Evolutionary conservation across 495 filamentous ascomycete species (phyloP), one percentile per base, ranked within the genome.

Genomic region (Aspergillus kassunensis): DNA sequence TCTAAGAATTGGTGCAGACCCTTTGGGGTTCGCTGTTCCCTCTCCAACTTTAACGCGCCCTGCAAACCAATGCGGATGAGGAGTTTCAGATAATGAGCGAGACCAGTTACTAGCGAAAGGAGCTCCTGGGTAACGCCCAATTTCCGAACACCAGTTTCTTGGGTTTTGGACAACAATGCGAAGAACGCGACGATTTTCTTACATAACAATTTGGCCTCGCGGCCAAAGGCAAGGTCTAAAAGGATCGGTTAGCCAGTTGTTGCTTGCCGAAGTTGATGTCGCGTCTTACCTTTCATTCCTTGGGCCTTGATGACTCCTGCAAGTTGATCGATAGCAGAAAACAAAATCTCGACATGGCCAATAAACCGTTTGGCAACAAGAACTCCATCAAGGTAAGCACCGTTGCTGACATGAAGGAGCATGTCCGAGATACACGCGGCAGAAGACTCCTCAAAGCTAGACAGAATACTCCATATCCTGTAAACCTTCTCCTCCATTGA

Each of bases 171-270:
- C 4, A 99, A 75, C 25, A 99, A 72, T 10, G 88, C 86, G 67
- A 99, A 99, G 75, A 99, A 99, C 15, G 93, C 88, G 21, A 99
- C 93, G 46, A 99, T 95, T 70, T 99, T 99, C 69, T 99, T 99
- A 77, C 95, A 99, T 11, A 99, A 83, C 25, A 99, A 78, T 70
- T 97, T 99, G 18, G 95, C 87, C 73, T 99, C 95, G 50, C 95
- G 84, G 16, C 88, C 87, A 65, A 97, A 97, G 21, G 90, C 86
- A 34, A 97, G 75, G 51, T 88, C 92, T 91, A 61, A 34, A 51
- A 35, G 7, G 21, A 18, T 11, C 13, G 4, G 52, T 62, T 49
- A 70, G 56, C 57, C 43, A 64, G 60, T 23, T 42, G 54, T 40
- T 59, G 54, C 39, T 35, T 37, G 8, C 25, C 2, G 6, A 25